A percentile compares a stretch with the other conserved stretches of the same genome.
phyloP scores from a whole-genome alignment of 2,329 filamentous ascomycete genomes.

The Talaromyces amestolkiae region DNA sequence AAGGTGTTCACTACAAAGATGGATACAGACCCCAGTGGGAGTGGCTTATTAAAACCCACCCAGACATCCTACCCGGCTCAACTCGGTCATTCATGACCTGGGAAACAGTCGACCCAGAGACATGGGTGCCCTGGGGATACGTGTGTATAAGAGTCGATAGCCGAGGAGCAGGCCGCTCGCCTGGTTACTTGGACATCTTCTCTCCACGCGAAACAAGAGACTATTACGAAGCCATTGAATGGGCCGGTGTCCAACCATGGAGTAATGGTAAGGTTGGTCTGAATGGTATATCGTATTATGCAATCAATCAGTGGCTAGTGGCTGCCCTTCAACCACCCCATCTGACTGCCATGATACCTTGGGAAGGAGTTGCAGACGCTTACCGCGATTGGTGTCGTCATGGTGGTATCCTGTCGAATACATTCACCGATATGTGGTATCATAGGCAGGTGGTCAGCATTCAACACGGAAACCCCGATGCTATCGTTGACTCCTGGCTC shows the following conservation, averaged over 20 bases:
- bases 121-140: conserved; percentile 11
- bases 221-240: conserved; percentile 18
- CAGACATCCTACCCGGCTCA: conserved; percentile 19
- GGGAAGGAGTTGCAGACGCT: conserved; percentile 56
- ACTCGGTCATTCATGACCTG: conserved; percentile 5
- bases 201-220: conserved; percentile 10
- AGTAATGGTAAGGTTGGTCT: conserved; percentile 51
- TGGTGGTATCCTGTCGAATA: conserved; percentile 50
- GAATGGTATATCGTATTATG: conserved; percentile 51
- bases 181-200: conserved; percentile 15
- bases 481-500: neutral
- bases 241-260: conserved; percentile 47
- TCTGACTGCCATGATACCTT: conserved; percentile 50
- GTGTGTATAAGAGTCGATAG: conserved; percentile 13
- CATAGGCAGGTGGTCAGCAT: conserved; percentile 37
- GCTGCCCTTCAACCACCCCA: conserved; percentile 44
- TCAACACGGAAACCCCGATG: neutral
- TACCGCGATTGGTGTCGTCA: conserved; percentile 53
- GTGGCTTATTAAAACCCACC: conserved; percentile 18
- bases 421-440: neutral
- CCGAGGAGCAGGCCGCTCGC: conserved; percentile 8
- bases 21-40: conserved; percentile 14
- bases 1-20: neutral
- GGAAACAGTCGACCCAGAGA: conserved; percentile 11
- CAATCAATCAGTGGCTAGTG: conserved; percentile 50